Percentiles rank a stretch among this genome's conserved stretches.
These are phyloP conservation scores for Agastache rugosa DNA, from an alignment of 257 asterid species.

Conservation along the genomic window DNA sequence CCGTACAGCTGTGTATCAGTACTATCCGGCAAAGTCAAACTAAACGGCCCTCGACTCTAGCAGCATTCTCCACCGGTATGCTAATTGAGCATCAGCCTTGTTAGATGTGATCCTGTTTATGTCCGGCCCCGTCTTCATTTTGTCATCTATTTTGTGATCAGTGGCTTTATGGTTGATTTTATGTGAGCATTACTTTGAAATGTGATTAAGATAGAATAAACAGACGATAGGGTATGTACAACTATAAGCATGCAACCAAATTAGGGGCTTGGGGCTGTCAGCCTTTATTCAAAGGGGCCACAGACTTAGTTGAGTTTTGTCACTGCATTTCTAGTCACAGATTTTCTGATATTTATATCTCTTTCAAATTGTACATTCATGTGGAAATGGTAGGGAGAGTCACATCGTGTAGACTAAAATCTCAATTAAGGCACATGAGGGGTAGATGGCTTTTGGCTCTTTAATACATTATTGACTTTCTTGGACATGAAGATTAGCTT, in stretches of 20 bases:
- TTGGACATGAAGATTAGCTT: background rate
- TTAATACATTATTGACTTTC: constrained; percentile 28
- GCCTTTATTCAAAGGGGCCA: background rate
- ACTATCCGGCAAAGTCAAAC: background rate
- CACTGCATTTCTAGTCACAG: constrained; percentile 1
- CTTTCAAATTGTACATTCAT: constrained; percentile 18
- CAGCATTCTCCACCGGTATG: background rate
- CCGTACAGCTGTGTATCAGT: constrained; percentile 10
- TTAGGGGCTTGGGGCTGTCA: background rate
- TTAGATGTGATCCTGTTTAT: background rate
- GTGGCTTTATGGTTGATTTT: background rate
- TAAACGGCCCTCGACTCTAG: background rate
- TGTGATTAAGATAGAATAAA: constrained; percentile 21
- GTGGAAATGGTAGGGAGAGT: constrained; percentile 27
- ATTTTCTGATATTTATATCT: background rate
- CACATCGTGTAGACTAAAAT: constrained; percentile 27
- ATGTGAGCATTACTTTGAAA: constrained; percentile 16
- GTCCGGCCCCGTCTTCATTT: background rate
- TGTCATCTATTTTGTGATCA: background rate
- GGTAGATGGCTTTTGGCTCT: constrained; percentile 26
- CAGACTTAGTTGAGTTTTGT: constrained; percentile 16
- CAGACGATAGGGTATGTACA: background rate
- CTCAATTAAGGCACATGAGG: constrained; percentile 33
- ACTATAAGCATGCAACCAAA: background rate
- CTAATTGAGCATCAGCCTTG: background rate